phyloP scores from a whole-genome alignment of 495 filamentous ascomycete genomes.

The Neurospora pannonica region DNA sequence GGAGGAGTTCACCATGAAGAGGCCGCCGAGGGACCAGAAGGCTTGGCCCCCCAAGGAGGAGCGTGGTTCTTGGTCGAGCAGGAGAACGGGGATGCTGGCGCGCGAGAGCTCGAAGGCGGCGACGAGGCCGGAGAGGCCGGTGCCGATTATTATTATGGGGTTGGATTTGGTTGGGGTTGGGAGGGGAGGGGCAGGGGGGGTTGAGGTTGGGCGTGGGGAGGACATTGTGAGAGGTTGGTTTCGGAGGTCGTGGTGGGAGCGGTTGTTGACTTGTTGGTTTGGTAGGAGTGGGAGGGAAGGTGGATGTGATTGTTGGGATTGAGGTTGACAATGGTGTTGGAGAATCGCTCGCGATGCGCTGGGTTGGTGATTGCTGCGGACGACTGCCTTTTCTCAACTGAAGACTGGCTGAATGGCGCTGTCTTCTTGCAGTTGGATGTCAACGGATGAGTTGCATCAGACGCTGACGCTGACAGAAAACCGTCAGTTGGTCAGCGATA shows the following conservation, averaged over 20 bases:
- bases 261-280: no score
- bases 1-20: conserved; percentile 42
- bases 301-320: neutral
- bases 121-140: conserved; percentile 42
- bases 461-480: neutral
- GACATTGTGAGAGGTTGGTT: neutral
- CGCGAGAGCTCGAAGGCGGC: conserved; percentile 41
- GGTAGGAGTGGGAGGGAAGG: neutral
- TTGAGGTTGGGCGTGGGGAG: neutral
- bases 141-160: conserved; percentile 42
- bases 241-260: neutral
- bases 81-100: conserved; percentile 26
- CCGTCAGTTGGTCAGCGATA: neutral
- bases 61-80: conserved; percentile 42
- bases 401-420: neutral
- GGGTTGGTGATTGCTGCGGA: neutral
- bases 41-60: conserved; percentile 42
- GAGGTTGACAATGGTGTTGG: neutral
- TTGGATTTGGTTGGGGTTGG: conserved; percentile 1
- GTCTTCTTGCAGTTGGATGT: neutral
- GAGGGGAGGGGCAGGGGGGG: neutral
- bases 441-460: neutral
- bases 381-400: neutral
- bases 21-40: conserved; percentile 45
- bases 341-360: neutral